A percentile compares a stretch with the other conserved stretches of the same genome.
Conservation (phyloP, 768 basidiomycete genomes). For the Hypholoma sublateritium region DNA sequence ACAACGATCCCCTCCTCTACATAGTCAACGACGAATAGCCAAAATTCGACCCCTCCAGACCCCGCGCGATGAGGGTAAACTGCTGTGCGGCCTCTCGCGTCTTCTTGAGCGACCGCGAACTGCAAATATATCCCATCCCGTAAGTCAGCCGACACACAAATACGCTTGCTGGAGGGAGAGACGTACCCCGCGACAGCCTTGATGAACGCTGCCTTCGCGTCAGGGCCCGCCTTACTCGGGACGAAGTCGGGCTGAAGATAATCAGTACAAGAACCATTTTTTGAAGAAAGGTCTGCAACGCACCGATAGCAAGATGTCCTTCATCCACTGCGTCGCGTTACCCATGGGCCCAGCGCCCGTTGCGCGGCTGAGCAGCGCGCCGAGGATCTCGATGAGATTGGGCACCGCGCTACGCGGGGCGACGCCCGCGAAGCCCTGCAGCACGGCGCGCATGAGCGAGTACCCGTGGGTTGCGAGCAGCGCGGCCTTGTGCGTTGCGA, state of each 20-base stretch:
- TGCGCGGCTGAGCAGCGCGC: constrained; percentile 57
- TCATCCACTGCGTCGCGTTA: constrained; percentile 63
- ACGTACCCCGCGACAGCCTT: constrained; percentile 67
- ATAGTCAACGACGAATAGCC: constrained; percentile 73
- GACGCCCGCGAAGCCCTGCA: constrained; percentile 80
- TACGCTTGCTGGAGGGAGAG: background rate
- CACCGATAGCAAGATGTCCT: constrained; percentile 68
- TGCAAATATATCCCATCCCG: constrained; percentile 19
- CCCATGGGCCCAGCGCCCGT: constrained; percentile 30
- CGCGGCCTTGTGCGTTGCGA: constrained; percentile 45
- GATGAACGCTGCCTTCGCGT: constrained; percentile 78
- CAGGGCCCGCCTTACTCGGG: constrained; percentile 66
- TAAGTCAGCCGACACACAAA: background rate
- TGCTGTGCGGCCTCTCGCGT: constrained; percentile 86
- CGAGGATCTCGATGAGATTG: constrained; percentile 83
- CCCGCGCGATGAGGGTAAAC: constrained; percentile 82
- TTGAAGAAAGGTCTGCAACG: constrained; percentile 10
- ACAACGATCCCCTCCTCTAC: constrained; percentile 26
- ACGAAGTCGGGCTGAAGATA: constrained; percentile 65
- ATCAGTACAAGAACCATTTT: background rate
- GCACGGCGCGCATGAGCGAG: constrained; percentile 66
- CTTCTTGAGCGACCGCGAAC: constrained; percentile 69
- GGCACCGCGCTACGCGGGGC: constrained; percentile 82
- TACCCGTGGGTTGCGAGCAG: constrained; percentile 57
- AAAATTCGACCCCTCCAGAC: constrained; percentile 82